These are phyloP conservation scores for Cyberlindnera maclurae DNA, from an alignment of 805 yeast species.

Conservation along the genomic window DNA sequence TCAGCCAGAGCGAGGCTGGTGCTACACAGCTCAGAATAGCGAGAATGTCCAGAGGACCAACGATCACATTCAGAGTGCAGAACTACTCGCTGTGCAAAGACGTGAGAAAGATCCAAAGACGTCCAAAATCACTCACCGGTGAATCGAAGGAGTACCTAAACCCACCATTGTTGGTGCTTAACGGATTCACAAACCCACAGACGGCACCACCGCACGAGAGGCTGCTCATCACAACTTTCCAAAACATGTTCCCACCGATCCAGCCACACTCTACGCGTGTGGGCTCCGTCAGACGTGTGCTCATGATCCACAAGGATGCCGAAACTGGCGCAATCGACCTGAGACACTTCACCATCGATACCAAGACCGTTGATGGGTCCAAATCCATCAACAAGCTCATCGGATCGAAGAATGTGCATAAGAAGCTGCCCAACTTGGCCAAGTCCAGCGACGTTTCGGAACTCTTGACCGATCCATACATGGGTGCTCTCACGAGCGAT, in stretches of 20 bases:
- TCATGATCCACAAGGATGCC: conserved; percentile 69
- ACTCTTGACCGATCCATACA: conserved; percentile 73
- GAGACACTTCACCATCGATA: conserved; percentile 85
- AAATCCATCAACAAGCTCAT: conserved; percentile 21
- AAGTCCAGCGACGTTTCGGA: conserved; percentile 73
- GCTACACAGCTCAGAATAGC: conserved; percentile 77
- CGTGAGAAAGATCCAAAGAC: conserved; percentile 57
- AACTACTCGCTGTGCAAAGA: conserved; percentile 80
- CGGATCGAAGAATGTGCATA: conserved; percentile 19
- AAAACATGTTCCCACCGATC: conserved; percentile 92
- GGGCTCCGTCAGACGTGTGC: conserved; percentile 69
- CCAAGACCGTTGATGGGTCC: conserved; percentile 67
- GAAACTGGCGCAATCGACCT: conserved; percentile 70
- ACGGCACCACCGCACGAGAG: conserved; percentile 68
- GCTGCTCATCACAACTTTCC: conserved; percentile 81
- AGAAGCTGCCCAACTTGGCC: conserved; percentile 28
- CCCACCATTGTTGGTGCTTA: conserved; percentile 90
- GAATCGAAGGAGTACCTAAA: conserved; percentile 53
- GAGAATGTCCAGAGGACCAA: conserved; percentile 91
- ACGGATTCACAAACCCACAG: conserved; percentile 72
- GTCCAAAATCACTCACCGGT: conserved; percentile 70
- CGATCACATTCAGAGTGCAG: conserved; percentile 71
- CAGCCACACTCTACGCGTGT: conserved; percentile 79
- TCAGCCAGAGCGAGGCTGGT: conserved; percentile 79
- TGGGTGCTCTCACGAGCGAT: conserved; percentile 78